phyloP scores from a whole-genome alignment of 2,329 filamentous ascomycete species.

The Trichoderma asperellum region DNA sequence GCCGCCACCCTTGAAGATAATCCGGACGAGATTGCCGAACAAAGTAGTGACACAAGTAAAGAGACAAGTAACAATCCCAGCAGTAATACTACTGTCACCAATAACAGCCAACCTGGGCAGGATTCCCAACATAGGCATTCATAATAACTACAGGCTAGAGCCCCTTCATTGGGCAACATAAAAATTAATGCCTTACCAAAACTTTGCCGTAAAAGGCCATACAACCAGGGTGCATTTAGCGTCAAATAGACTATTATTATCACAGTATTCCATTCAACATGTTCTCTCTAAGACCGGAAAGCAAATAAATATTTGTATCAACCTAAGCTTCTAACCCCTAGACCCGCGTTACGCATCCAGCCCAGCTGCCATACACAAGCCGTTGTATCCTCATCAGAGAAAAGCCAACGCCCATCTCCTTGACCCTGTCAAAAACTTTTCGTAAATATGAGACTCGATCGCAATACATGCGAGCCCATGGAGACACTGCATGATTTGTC shows the following conservation, averaged over 20 bases:
- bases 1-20: background rate
- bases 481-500: slow-evolving; percentile 49
- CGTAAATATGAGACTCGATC: slow-evolving; percentile 59
- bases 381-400: slow-evolving; percentile 51
- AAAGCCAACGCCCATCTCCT: slow-evolving; percentile 55
- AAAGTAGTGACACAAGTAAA: background rate
- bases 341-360: slow-evolving; percentile 51
- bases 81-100: background rate
- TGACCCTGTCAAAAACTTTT: slow-evolving; percentile 62
- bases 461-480: slow-evolving; percentile 53
- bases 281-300: slow-evolving; percentile 43
- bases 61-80: background rate
- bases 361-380: slow-evolving; percentile 55
- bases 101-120: background rate
- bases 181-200: background rate
- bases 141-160: background rate
- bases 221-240: background rate
- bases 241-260: slow-evolving; percentile 22
- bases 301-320: slow-evolving; percentile 60
- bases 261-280: slow-evolving; percentile 39
- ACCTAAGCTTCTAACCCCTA: slow-evolving; percentile 58
- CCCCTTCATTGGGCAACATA: background rate
- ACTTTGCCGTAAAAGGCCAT: background rate
- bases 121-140: background rate
- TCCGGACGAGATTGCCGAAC: background rate